A percentile compares a stretch with the other conserved stretches of the same genome.
These are phyloP conservation scores for Trichoderma erinaceum DNA, from an alignment of 495 filamentous ascomycete genomes.

Conservation along the genomic window DNA sequence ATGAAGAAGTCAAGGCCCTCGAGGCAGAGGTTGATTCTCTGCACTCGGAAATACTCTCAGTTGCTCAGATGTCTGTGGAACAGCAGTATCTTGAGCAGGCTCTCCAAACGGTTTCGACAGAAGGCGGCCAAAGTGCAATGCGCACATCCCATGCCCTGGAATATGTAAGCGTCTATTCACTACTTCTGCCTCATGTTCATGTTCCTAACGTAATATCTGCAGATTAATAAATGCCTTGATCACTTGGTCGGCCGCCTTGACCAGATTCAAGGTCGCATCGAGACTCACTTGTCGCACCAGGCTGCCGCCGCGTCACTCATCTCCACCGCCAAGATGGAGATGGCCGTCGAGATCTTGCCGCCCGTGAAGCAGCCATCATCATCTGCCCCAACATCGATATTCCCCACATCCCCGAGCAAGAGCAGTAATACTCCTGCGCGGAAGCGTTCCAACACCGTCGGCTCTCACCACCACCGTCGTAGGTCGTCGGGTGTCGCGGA, in stretches of 20 bases:
- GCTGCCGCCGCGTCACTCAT: constrained; percentile 25
- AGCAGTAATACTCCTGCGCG: constrained; percentile 19
- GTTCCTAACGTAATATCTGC: not conserved
- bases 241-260: constrained; percentile 31
- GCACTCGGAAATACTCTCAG: constrained; percentile 55
- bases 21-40: constrained; percentile 57
- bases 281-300: constrained; percentile 29
- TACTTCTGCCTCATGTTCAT: not conserved
- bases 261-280: constrained; percentile 24
- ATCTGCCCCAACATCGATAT: constrained; percentile 18
- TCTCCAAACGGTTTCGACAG: constrained; percentile 34
- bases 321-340: constrained; percentile 21
- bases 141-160: constrained; percentile 32
- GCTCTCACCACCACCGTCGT: constrained; percentile 23
- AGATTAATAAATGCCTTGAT: constrained; percentile 35
- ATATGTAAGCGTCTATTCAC: constrained; percentile 31
- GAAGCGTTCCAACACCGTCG: constrained; percentile 20
- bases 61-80: constrained; percentile 56
- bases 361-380: not conserved
- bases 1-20: constrained; percentile 36
- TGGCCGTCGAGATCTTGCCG: constrained; percentile 8
- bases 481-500: constrained; percentile 25
- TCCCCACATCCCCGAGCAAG: constrained; percentile 21
- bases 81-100: constrained; percentile 56
- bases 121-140: constrained; percentile 30